Percentiles rank a stretch among this genome's conserved stretches.
phyloP scores from a whole-genome alignment of 177 flowering plant species.

The Vitis hybrid region DNA sequence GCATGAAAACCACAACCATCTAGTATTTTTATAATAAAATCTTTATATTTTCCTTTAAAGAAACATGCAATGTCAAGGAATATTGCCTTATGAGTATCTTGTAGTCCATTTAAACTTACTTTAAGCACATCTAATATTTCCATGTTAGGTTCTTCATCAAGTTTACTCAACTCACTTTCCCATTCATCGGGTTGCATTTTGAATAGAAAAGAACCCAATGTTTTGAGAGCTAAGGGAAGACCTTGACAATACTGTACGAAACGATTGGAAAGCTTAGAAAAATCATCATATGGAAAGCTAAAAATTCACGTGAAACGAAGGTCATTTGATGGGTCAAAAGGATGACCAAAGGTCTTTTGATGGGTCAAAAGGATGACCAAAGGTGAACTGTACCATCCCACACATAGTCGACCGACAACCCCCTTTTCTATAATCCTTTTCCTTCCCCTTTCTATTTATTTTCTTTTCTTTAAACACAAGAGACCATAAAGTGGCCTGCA shows the following conservation, averaged over 20 bases:
- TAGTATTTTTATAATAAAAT: background rate
- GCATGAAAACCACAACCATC: background rate
- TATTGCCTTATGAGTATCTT: background rate
- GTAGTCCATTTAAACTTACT: background rate
- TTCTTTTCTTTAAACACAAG: too few species aligned
- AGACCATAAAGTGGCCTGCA: too few species aligned
- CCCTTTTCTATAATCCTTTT: too few species aligned
- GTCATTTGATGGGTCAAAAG: too few species aligned
- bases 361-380: too few species aligned
- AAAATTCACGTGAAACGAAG: too few species aligned
- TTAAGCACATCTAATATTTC: background rate
- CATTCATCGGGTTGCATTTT: background rate
- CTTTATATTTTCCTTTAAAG: background rate
- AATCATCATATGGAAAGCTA: background rate
- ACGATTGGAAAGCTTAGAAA: background rate
- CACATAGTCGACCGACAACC: too few species aligned
- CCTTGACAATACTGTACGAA: background rate
- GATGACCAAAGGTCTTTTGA: too few species aligned
- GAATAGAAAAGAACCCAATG: background rate
- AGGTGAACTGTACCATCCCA: too few species aligned
- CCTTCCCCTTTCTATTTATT: too few species aligned
- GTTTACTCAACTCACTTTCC: background rate
- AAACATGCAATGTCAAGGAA: slow-evolving; percentile 1
- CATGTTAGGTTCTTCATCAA: background rate
- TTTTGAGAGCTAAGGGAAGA: background rate